Evolutionary conservation across 805 yeast species (phyloP), one percentile per base, ranked within the genome.

Genomic region (Dipodascus albidus): DNA sequence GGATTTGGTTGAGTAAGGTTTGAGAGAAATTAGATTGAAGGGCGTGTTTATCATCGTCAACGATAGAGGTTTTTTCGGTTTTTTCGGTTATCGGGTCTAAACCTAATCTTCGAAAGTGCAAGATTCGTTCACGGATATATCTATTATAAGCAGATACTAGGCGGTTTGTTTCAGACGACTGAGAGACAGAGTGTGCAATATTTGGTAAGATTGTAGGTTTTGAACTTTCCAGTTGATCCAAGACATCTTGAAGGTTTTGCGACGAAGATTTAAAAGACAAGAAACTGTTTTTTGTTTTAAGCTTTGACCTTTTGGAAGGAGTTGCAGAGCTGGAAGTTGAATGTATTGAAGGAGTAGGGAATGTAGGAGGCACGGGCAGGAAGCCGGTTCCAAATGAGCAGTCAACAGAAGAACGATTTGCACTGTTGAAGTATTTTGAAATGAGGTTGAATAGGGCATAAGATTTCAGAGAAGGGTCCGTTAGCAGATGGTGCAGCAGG

Each of bases 81-180:
- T 54, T 53, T 38, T 58, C 60, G 33, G 57, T 48, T 23, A 58
- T 53, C 22, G 55, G 50, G 35, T 58, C 60, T 31, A 52, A 17
- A 17, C 53, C 50, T 21, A 58, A 52, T 47, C 50, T 53, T 20
- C 17, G 17, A 42, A 50, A 56, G 47, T 58, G 54, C 47, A 52
- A 11, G 21, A 58, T 41, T n/a, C 60, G 50, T 49, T 52, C 56
- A 38, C 52, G 51, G 19, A 58, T 51, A 38, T 58, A 58, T 21
- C 58, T 44, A 48, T 55, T 54, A 48, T 58, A 58, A 14, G 59
- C 50, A 14, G 44, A 49, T 2, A 51, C 22, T 1, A 58, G 53
- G 19, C 55, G 54, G 35, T 48, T 24, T 11, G 51, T 31, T 4
- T 47, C 51, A 21, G 27, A 14, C 14, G 49, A 41, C 21, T 47